A percentile compares a stretch with the other conserved stretches of the same genome.
These are phyloP conservation scores for Eucalyptus decipiens DNA, from an alignment of 345 rosid species.

Conservation along the genomic window DNA sequence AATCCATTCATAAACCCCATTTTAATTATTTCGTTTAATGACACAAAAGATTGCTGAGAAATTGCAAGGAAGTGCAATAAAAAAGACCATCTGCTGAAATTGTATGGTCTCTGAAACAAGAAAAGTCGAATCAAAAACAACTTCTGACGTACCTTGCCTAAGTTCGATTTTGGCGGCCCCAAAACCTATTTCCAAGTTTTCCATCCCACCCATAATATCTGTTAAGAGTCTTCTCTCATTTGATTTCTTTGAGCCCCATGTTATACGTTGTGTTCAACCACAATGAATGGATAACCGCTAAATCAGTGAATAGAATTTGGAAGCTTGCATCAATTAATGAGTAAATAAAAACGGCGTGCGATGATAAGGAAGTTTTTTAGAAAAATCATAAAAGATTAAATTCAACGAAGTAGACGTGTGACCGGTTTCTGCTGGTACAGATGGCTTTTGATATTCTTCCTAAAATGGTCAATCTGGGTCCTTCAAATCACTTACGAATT, in stretches of 20 bases:
- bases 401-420: neutral
- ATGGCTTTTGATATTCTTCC: neutral
- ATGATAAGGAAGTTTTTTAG: neutral
- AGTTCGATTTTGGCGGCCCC: neutral
- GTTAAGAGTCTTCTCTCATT: neutral
- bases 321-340: neutral
- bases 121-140: neutral
- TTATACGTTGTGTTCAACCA: neutral
- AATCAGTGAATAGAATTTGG: neutral
- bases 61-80: neutral
- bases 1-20: neutral
- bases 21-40: neutral
- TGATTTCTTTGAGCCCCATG: neutral
- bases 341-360: neutral
- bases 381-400: neutral
- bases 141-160: neutral
- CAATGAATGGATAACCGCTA: neutral
- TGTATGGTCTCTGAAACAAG: neutral
- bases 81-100: neutral
- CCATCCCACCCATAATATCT: neutral
- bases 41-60: neutral
- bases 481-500: neutral
- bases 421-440: neutral
- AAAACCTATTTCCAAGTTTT: neutral
- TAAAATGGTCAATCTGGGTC: neutral